Evolutionary conservation across 306 rosid species (phyloP), one percentile per base, ranked within the genome.

Genomic region (Mimosa pudica): DNA sequence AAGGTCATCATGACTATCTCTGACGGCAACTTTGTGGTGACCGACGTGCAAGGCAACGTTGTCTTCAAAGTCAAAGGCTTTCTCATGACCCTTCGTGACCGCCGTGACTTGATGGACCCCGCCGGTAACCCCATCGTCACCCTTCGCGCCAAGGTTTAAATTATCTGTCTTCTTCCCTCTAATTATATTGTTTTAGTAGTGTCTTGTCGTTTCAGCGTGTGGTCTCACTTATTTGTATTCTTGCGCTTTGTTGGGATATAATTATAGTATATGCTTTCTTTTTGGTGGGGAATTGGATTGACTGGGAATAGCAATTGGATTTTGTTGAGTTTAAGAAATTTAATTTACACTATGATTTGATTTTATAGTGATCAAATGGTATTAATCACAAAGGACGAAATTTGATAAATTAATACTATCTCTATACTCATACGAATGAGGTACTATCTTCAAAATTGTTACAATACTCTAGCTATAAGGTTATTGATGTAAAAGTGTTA

Each of bases 41-140:
- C 88, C 2, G 89, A 89, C 68, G 44, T 78, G 24, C 84, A 89
- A 12, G 87, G 85, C 33, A 84, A 78, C 81, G 45, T 77, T 16
- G 14, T 88, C 38, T 92, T 92, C 84, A 89, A 77, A n/a, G 74
- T 90, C 5, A 85, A 80, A 20, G 90, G 85, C 20, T 77, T 74
- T 32, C n/a, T 77, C n/a, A 30, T 79, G 2, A 67, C 87, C 84
- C 36, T 84, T 41, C 87, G 30, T 45, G 86, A 84, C 18, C 90
- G 82, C 35, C 91, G 88, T 48, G 78, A 80, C 54, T 77, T 92
- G 5, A 71, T 84, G 0, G 97, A 89, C 11, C 68, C 87, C 36
- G 71, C 87, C 3, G 89, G 87, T 10, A 64, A 80, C 45, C 82
- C 89, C 58, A 11, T 90, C 45, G 9, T 84, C 32, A 87, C 92